Percentiles rank a stretch among this genome's conserved stretches.
Conservation (phyloP, 2,329 filamentous ascomycete species). For the Colletotrichum limetticola region DNA sequence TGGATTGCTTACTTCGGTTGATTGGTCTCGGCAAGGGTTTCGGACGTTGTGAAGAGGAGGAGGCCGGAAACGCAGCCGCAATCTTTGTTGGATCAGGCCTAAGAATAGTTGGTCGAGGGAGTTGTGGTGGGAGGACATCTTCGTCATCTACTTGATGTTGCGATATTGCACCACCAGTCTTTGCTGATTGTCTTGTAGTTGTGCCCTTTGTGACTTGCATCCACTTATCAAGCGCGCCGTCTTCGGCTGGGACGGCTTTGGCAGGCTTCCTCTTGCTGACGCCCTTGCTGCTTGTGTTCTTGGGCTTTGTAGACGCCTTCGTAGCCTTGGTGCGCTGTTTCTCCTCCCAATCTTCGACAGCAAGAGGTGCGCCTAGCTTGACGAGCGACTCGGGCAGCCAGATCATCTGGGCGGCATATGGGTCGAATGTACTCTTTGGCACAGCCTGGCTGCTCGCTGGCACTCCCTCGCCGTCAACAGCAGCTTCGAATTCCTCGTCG, state of each 20-base stretch:
- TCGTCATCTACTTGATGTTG: not conserved
- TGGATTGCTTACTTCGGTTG: constrained; percentile 46
- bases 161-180: not conserved
- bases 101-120: not conserved
- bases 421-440: constrained; percentile 66
- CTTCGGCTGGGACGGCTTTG: constrained; percentile 38
- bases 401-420: constrained; percentile 66
- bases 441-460: constrained; percentile 14
- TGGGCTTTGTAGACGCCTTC: constrained; percentile 39
- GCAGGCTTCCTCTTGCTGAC: constrained; percentile 34
- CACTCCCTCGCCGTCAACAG: constrained; percentile 44
- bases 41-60: constrained; percentile 4
- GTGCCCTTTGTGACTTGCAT: constrained; percentile 52
- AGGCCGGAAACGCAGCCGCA: not conserved
- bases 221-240: constrained; percentile 53
- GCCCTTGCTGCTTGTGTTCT: not conserved
- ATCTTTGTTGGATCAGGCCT: not conserved
- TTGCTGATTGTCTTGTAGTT: constrained; percentile 17
- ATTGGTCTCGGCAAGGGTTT: constrained; percentile 6
- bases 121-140: not conserved
- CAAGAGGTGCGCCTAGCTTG: constrained; percentile 37
- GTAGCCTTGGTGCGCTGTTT: constrained; percentile 42
- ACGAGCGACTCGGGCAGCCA: constrained; percentile 51
- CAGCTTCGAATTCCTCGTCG: constrained; percentile 70
- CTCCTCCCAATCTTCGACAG: constrained; percentile 38